A percentile compares a stretch with the other conserved stretches of the same genome.
Evolutionary conservation across 352 stramenopile genomes (phyloP).

Genomic region (Phytophthora tentaculata): DNA sequence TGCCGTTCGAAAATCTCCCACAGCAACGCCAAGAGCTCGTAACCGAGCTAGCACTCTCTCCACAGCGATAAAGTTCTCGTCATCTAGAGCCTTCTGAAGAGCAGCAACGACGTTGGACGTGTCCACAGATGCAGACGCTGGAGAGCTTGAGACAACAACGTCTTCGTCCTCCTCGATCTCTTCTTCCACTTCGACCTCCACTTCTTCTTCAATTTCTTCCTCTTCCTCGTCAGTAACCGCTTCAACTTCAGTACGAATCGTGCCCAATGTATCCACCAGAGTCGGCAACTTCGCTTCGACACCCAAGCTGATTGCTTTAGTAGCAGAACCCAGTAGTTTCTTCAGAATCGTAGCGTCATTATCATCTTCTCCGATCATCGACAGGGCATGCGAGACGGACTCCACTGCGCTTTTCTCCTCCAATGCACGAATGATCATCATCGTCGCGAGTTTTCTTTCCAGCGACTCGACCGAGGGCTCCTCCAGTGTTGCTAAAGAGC

Average conservation of each 20-base stretch:
- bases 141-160: slow-evolving; percentile 1
- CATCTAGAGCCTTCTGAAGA: slow-evolving; percentile 67
- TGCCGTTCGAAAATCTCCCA: slow-evolving; percentile 37
- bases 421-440: slow-evolving; percentile 82
- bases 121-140: slow-evolving; percentile 31
- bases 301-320: slow-evolving; percentile 62
- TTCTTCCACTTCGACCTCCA: slow-evolving; percentile 11
- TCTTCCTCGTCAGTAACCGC: slow-evolving; percentile 22
- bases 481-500: slow-evolving; percentile 64
- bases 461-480: slow-evolving; percentile 70
- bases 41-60: slow-evolving; percentile 60
- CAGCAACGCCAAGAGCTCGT: slow-evolving; percentile 40
- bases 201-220: slow-evolving; percentile 20
- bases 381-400: slow-evolving; percentile 48
- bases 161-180: slow-evolving; percentile 17
- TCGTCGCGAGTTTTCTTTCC: slow-evolving; percentile 78
- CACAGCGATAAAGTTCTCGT: slow-evolving; percentile 72
- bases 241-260: slow-evolving; percentile 22
- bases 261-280: slow-evolving; percentile 37
- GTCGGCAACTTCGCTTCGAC: slow-evolving; percentile 62
- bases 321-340: slow-evolving; percentile 43
- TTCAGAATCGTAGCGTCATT: slow-evolving; percentile 29
- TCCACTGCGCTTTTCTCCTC: slow-evolving; percentile 78
- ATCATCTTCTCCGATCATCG: slow-evolving; percentile 33
- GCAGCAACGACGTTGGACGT: slow-evolving; percentile 50